Evolutionary conservation across 306 rosid species (phyloP).

Genomic region (Vicia faba): DNA sequence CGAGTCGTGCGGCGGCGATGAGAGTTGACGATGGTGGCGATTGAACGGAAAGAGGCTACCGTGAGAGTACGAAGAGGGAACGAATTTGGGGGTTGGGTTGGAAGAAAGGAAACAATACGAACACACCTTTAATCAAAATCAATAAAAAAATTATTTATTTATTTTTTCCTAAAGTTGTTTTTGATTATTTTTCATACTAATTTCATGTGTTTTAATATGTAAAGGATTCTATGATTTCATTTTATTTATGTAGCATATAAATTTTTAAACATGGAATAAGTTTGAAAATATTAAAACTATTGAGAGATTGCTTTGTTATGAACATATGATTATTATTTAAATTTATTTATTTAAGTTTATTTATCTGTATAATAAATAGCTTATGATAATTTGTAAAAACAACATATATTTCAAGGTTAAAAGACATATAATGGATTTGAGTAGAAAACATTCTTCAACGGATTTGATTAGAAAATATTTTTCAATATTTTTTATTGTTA

Average conservation of each 20-base stretch:
- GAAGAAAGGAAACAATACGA: conserved; percentile 33
- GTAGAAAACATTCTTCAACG: too few species aligned
- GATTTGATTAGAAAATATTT: too few species aligned
- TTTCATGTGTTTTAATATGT: not conserved
- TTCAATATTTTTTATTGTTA: too few species aligned
- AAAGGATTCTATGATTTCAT: not conserved
- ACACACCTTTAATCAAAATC: conserved; percentile 29
- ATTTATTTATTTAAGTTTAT: too few species aligned
- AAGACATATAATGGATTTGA: too few species aligned
- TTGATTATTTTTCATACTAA: not conserved
- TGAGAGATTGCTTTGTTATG: too few species aligned
- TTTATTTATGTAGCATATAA: not conserved
- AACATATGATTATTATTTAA: too few species aligned
- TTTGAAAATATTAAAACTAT: not conserved
- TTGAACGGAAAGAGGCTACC: conserved; percentile 32
- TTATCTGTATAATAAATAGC: too few species aligned
- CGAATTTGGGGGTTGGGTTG: conserved; percentile 32
- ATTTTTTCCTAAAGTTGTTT: not conserved
- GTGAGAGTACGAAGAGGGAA: conserved; percentile 5
- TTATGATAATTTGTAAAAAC: too few species aligned
- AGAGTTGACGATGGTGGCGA: conserved; percentile 28
- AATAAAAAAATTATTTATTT: too few species aligned
- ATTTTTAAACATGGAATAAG: not conserved
- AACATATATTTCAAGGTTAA: too few species aligned
- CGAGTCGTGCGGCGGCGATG: conserved; percentile 22